Evolutionary conservation across 805 yeast genomes (phyloP).

Genomic region (Zygosaccharomyces rouxii): DNA sequence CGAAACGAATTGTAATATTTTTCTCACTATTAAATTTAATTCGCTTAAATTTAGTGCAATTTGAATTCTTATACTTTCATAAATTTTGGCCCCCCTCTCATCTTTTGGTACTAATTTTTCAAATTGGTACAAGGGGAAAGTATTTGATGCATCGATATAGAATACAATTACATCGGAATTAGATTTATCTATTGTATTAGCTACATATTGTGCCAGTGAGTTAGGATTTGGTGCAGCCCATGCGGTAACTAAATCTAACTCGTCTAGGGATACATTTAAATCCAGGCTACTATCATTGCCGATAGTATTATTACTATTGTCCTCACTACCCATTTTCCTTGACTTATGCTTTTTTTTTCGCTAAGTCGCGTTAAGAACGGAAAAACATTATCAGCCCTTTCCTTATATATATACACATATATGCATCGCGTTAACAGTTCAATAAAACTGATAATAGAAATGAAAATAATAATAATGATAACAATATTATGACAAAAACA

Average conservation of each 20-base stretch:
- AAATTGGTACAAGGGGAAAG: slow-evolving; percentile 30
- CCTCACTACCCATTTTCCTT: background rate
- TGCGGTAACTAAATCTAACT: slow-evolving; percentile 9
- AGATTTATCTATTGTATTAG: slow-evolving; percentile 4
- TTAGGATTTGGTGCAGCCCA: slow-evolving; percentile 15
- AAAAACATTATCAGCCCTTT: background rate
- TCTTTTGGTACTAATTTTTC: slow-evolving; percentile 19
- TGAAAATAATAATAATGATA: background rate
- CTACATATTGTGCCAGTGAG: slow-evolving; percentile 11
- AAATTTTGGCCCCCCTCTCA: slow-evolving; percentile 14
- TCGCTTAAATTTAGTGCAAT: slow-evolving; percentile 30
- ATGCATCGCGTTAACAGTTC: slow-evolving; percentile 1
- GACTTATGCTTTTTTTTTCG: background rate
- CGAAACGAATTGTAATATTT: slow-evolving; percentile 14
- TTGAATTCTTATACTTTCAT: slow-evolving; percentile 28
- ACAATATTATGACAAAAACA: background rate
- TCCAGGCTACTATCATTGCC: background rate
- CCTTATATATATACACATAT: background rate
- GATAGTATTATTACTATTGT: background rate
- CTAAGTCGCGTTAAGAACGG: background rate
- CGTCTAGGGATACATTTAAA: background rate
- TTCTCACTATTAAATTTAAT: slow-evolving; percentile 14
- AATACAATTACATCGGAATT: slow-evolving; percentile 17
- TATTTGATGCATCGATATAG: slow-evolving; percentile 30
- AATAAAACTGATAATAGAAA: background rate